Evolutionary conservation across 78 protist species (phyloP), one percentile per base, ranked within the genome.

Genomic region (Bigelowiella natans): DNA sequence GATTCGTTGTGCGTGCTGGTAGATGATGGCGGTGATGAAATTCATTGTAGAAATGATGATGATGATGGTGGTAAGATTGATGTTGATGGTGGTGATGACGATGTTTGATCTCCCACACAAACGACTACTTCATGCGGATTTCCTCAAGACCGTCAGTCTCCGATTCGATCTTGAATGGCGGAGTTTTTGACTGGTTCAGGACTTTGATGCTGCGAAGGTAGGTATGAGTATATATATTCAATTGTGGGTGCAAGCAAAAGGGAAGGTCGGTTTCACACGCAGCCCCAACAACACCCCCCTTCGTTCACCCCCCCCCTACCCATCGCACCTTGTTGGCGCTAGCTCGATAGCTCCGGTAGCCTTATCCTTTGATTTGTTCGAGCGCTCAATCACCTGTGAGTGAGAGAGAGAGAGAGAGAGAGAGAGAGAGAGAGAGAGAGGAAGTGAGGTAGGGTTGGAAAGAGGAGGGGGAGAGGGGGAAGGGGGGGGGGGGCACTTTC

Each of bases 261-360:
- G n/a, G n/a, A n/a, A n/a, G n/a, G n/a, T n/a, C n/a, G n/a, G n/a
- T n/a, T n/a, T n/a, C n/a, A n/a, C n/a, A n/a, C n/a, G n/a, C n/a
- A n/a, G n/a, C n/a, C n/a, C n/a, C n/a, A n/a, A n/a, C n/a, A n/a
- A n/a, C n/a, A n/a, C n/a, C n/a, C n/a, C n/a, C n/a, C n/a, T n/a
- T n/a, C n/a, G n/a, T n/a, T n/a, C n/a, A n/a, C n/a, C n/a, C n/a
- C n/a, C n/a, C n/a, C n/a, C n/a, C n/a, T n/a, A n/a, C n/a, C n/a
- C n/a, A n/a, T n/a, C n/a, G n/a, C 18, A 51, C 73, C 73, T 51
- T 34, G 0, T 1, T 34, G 88, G 39, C 36, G 36, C 39, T 1
- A 84, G 0, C 1, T 84, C 88, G 1, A 84, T 84, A n/a, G 31
- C 88, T 1, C 88, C 88, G 39, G 88, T 84, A 30, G 88, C 88